phyloP scores from a whole-genome alignment of 257 asterid species.

The Solanum rostratum region DNA sequence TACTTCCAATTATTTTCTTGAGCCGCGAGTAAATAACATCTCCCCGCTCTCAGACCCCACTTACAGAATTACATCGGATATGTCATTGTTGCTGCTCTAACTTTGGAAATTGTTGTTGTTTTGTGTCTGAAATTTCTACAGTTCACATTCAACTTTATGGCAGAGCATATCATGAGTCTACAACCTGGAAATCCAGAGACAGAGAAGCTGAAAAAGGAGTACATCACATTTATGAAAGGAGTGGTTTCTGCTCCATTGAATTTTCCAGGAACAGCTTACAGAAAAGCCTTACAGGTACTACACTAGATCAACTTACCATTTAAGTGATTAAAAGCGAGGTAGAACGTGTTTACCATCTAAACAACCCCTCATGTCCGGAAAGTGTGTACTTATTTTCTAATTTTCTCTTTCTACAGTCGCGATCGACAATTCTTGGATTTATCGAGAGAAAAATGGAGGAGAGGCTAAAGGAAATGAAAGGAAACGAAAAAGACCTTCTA shows the following conservation, averaged over 20 bases:
- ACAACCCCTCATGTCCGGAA: background rate
- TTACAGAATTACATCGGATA: background rate
- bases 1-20: background rate
- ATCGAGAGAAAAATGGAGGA: slow-evolving; percentile 74
- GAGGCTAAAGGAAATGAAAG: slow-evolving; percentile 21
- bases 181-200: slow-evolving; percentile 72
- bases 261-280: slow-evolving; percentile 90
- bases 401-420: slow-evolving; percentile 33
- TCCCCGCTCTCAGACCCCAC: background rate
- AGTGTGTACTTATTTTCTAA: background rate
- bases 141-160: slow-evolving; percentile 92
- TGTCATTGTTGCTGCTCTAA: background rate
- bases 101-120: background rate
- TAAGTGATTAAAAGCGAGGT: background rate
- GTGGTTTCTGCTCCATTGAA: slow-evolving; percentile 88
- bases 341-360: background rate
- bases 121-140: slow-evolving; percentile 8
- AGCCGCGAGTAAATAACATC: background rate
- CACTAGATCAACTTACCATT: background rate
- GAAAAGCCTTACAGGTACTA: slow-evolving; percentile 62
- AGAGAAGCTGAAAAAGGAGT: slow-evolving; percentile 64
- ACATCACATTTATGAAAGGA: slow-evolving; percentile 91
- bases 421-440: slow-evolving; percentile 61
- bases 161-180: slow-evolving; percentile 84
- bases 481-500: slow-evolving; percentile 50